Conservation (phyloP, 257 asterid species). For the Nyctanthes arbortristis region DNA sequence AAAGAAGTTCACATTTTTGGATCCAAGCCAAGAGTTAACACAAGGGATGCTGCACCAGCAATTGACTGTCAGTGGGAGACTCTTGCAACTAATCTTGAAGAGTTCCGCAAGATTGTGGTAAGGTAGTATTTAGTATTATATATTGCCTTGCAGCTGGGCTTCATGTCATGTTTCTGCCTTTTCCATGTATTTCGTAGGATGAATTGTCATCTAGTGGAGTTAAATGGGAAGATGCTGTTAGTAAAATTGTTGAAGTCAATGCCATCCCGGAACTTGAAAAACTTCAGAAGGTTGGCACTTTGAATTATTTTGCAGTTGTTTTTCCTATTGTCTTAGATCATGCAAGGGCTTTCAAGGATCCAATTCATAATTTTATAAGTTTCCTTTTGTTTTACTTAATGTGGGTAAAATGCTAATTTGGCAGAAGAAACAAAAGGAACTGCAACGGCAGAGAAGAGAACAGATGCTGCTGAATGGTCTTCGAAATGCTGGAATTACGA, state of each 20-base stretch:
- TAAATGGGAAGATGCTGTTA: slow-evolving; percentile 59
- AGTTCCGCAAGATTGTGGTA: slow-evolving; percentile 72
- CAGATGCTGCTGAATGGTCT: slow-evolving; percentile 38
- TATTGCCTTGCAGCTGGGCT: slow-evolving; percentile 22
- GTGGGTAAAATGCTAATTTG: slow-evolving; percentile 27
- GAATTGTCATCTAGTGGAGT: slow-evolving; percentile 58
- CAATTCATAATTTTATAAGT: neutral
- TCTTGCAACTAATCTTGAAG: slow-evolving; percentile 80
- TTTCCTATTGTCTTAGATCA: neutral
- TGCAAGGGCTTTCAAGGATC: neutral
- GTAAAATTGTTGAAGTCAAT: slow-evolving; percentile 49
- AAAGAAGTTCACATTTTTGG: slow-evolving; percentile 55
- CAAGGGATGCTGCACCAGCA: slow-evolving; percentile 31
- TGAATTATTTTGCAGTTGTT: slow-evolving; percentile 10
- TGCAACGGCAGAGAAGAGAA: slow-evolving; percentile 41
- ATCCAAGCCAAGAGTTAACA: slow-evolving; percentile 31
- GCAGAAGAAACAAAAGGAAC: slow-evolving; percentile 72
- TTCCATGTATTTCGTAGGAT: slow-evolving; percentile 49
- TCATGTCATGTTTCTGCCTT: slow-evolving; percentile 23
- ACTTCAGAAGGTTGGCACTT: slow-evolving; percentile 63
- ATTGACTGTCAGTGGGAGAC: slow-evolving; percentile 73
- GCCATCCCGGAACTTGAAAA: slow-evolving; percentile 71
- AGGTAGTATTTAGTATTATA: slow-evolving; percentile 21
- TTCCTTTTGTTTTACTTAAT: slow-evolving; percentile 22
- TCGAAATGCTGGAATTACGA: slow-evolving; percentile 43